A percentile compares a stretch with the other conserved stretches of the same genome.
These are phyloP conservation scores for Pythium rishiriense DNA, from an alignment of 352 stramenopile species.

Conservation along the genomic window DNA sequence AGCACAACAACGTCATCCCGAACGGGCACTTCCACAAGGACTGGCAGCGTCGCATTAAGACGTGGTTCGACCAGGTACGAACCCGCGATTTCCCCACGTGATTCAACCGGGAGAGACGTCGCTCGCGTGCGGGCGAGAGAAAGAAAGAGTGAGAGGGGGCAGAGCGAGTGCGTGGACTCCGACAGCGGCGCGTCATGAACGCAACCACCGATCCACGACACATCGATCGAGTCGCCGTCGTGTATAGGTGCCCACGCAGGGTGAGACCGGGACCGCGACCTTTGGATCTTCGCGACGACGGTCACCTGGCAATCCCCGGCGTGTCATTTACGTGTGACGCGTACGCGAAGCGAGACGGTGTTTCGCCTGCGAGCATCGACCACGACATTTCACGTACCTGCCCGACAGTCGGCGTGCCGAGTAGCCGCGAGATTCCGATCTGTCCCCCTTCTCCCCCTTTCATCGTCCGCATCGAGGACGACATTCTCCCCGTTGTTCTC, in stretches of 20 bases:
- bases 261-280: background rate
- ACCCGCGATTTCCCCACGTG: background rate
- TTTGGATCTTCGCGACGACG: background rate
- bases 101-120: background rate
- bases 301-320: background rate
- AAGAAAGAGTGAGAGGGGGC: background rate
- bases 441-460: no score
- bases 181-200: background rate
- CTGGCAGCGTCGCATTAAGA: conserved; percentile 97
- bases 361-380: no score
- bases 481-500: background rate
- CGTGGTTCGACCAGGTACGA: conserved; percentile 95
- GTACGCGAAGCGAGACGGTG: no score
- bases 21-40: conserved; percentile 99
- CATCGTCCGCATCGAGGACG: no score
- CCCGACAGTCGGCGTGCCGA: no score
- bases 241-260: background rate
- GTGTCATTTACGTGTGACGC: no score
- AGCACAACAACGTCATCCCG: conserved; percentile 99
- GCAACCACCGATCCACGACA: background rate
- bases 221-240: no score
- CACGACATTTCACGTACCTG: no score
- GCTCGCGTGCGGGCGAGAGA: background rate
- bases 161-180: no score
- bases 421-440: no score